phyloP scores from a whole-genome alignment of 192 early-diverging fungal species.

The Chytriomyces confervae region DNA sequence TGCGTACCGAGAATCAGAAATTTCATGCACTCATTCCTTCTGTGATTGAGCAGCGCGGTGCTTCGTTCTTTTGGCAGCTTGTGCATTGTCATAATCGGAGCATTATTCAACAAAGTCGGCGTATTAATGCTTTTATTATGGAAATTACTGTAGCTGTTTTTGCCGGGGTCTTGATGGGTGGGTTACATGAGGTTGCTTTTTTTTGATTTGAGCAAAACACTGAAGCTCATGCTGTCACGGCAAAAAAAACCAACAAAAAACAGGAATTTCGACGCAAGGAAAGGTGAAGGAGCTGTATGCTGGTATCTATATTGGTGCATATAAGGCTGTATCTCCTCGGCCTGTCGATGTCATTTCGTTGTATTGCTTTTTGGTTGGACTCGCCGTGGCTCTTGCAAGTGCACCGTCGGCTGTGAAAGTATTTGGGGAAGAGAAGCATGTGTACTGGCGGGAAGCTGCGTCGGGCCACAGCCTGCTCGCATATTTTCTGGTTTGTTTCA shows the following conservation, averaged over 20 bases:
- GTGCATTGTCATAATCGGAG: constrained; percentile 43
- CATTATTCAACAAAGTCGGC: constrained; percentile 46
- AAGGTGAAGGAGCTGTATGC: constrained; percentile 32
- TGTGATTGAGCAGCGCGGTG: constrained; percentile 38
- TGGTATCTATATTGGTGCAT: constrained; percentile 33
- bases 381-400: constrained; percentile 47
- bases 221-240: neutral
- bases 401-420: constrained; percentile 56
- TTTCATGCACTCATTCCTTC: constrained; percentile 31
- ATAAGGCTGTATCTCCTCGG: constrained; percentile 33
- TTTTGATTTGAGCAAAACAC: constrained; percentile 3
- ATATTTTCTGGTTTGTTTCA: constrained; percentile 38
- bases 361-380: constrained; percentile 37
- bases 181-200: neutral
- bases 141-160: constrained; percentile 52
- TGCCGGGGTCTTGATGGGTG: constrained; percentile 50
- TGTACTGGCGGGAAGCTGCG: constrained; percentile 58
- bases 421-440: constrained; percentile 54
- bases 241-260: too few species aligned
- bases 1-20: constrained; percentile 7
- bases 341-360: constrained; percentile 32
- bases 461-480: constrained; percentile 48
- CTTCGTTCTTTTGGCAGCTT: constrained; percentile 41
- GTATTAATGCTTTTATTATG: constrained; percentile 33
- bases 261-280: constrained; percentile 34